These are phyloP conservation scores for Zygotorulaspora sp. DNA, from an alignment of 805 yeast species.

Conservation along the genomic window DNA sequence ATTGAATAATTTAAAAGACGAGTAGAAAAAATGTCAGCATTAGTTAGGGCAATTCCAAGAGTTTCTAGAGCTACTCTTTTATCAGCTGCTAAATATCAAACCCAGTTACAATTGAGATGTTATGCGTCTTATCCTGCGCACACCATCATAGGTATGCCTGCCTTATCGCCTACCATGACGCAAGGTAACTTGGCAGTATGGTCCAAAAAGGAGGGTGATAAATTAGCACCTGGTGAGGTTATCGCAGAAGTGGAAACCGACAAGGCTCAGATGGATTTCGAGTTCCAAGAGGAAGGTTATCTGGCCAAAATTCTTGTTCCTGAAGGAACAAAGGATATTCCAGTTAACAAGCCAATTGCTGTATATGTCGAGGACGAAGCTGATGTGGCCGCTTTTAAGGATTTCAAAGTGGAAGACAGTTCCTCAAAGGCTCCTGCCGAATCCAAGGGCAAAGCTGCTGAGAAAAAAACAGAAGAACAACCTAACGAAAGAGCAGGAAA, in stretches of 20 bases:
- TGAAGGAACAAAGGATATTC: conserved; percentile 83
- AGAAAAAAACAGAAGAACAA: conserved; percentile 18
- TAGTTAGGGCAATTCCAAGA: conserved; percentile 28
- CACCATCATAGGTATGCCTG: conserved; percentile 94
- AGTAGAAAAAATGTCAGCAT: conserved; percentile 32
- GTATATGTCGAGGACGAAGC: conserved; percentile 85
- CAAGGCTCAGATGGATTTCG: conserved; percentile 97
- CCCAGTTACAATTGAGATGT: conserved; percentile 28
- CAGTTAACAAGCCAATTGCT: conserved; percentile 94
- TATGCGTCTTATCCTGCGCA: conserved; percentile 66
- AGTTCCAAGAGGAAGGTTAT: conserved; percentile 94
- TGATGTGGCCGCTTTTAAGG: conserved; percentile 84
- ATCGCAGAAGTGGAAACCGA: conserved; percentile 97
- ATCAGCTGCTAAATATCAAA: conserved; percentile 14
- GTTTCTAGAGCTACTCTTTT: conserved; percentile 21
- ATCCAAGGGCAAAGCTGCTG: conserved; percentile 33
- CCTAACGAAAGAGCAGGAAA: conserved; percentile 3
- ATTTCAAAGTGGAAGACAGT: conserved; percentile 76
- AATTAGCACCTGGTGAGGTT: conserved; percentile 85
- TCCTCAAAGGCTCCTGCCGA: conserved; percentile 34
- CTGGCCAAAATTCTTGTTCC: conserved; percentile 81
- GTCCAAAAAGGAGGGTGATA: conserved; percentile 87
- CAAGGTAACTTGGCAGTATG: conserved; percentile 88
- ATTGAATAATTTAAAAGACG: too few species aligned
- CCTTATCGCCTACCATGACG: conserved; percentile 99